Conservation (phyloP, 192 early-diverging fungal species). For the Geranomyces variabilis region DNA sequence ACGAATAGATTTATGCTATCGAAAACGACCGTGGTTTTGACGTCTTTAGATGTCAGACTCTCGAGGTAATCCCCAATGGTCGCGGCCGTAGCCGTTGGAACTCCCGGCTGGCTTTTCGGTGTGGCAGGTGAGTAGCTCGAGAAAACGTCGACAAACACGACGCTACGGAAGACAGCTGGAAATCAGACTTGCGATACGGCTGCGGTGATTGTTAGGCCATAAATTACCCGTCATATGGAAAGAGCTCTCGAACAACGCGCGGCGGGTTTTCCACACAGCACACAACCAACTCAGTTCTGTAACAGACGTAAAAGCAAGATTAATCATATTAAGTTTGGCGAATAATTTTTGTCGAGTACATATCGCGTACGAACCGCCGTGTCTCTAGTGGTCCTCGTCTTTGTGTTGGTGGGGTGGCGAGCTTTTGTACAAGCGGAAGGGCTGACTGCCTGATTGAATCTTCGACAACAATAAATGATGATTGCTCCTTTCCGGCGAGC, state of each 20-base stretch:
- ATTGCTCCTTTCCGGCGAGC: slow-evolving; percentile 16
- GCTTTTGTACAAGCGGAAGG: neutral
- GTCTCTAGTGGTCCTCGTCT: neutral
- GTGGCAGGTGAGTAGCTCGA: neutral
- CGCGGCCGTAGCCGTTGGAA: neutral
- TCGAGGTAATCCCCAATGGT: neutral
- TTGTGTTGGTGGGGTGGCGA: neutral
- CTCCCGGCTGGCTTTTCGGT: too few relatives aligned
- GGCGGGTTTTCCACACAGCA: slow-evolving; percentile 25
- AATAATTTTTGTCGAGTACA: too few relatives aligned
- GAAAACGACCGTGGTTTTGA: slow-evolving; percentile 16
- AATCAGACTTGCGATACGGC: neutral
- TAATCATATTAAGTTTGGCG: too few relatives aligned
- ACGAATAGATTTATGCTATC: slow-evolving; percentile 27
- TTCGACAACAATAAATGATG: slow-evolving; percentile 27
- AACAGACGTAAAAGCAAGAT: neutral
- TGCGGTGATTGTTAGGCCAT: neutral
- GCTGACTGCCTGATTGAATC: slow-evolving; percentile 20
- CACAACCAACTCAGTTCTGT: neutral
- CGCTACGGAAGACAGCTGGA: neutral
- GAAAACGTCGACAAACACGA: neutral
- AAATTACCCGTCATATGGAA: neutral
- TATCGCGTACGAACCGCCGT: too few relatives aligned
- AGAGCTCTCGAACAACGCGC: neutral
- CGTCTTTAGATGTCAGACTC: neutral